Base-by-base conservation (phyloP, 1,139 yeast genomes). In the Kodamaea arcana region DNA sequence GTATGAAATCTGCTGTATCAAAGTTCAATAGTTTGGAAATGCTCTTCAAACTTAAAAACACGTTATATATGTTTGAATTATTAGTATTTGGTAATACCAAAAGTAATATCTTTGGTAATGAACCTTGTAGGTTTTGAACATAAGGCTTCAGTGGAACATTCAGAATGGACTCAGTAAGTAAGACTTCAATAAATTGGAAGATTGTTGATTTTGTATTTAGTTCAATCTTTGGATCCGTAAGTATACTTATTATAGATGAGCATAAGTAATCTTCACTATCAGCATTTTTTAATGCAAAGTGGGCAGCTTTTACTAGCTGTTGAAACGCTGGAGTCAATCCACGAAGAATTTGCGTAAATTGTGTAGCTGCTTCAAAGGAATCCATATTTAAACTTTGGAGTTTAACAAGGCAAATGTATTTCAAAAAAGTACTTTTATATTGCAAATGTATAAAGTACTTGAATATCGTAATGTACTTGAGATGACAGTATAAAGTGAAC, bases 351-450 rank as follows among this genome's bases (percentile, higher is more conserved):
- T 78, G 83, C 12, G 74, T 64, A 47, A 87, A 80, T 54, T 80
- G 81, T 31, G 83, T 63, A 39, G 87, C 74, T 2, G 87, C 84
- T 52, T 83, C 94, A 55, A 84, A 83, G 1, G 92, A 78, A 51
- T 84, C 94, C 92, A 84, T 83, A 16, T 24, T 40, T 18, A n/a
- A n/a, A n/a, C n/a, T n/a, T n/a, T n/a, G n/a, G n/a, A n/a, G n/a
- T n/a, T n/a, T n/a, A n/a, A n/a, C n/a, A n/a, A n/a, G 25, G 13
- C 9, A 24, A 17, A 21, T 29, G 30, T n/a, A n/a, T n/a, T n/a
- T n/a, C n/a, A n/a, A n/a, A n/a, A n/a, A n/a, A n/a, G n/a, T n/a
- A n/a, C n/a, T n/a, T n/a, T n/a, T n/a, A n/a, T n/a, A n/a, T n/a
- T n/a, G n/a, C n/a, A n/a, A n/a, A n/a, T n/a, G n/a, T n/a, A n/a